These are phyloP conservation scores for Aspergillus bridgeri DNA, from an alignment of 495 filamentous ascomycete genomes.

Conservation along the genomic window DNA sequence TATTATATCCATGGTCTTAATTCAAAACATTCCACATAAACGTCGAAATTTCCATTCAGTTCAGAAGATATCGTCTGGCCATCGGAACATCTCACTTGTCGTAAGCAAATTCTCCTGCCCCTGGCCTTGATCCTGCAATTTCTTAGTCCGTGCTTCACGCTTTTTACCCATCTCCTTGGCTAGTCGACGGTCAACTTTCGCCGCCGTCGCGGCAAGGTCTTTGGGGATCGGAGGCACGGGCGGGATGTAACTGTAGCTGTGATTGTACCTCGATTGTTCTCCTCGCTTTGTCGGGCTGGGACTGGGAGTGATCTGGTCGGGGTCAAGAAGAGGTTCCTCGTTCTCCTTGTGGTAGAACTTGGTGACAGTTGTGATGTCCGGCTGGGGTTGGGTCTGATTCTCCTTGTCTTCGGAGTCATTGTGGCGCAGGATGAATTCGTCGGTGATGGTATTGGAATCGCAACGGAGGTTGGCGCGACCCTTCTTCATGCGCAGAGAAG, in stretches of 20 bases:
- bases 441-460: slow-evolving; percentile 10
- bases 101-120: background rate
- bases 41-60: no score
- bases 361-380: background rate
- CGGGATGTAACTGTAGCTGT: slow-evolving; percentile 29
- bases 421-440: background rate
- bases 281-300: slow-evolving; percentile 22
- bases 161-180: slow-evolving; percentile 26
- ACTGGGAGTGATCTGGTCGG: slow-evolving; percentile 1
- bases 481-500: slow-evolving; percentile 26
- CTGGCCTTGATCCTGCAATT: background rate
- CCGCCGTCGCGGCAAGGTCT: slow-evolving; percentile 34
- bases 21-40: no score
- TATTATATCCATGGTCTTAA: background rate
- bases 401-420: slow-evolving; percentile 14
- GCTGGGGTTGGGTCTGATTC: slow-evolving; percentile 6
- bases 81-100: slow-evolving; percentile 25
- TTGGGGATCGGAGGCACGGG: slow-evolving; percentile 45
- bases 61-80: slow-evolving; percentile 50
- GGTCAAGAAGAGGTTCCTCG: background rate
- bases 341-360: background rate
- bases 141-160: slow-evolving; percentile 1
- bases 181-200: slow-evolving; percentile 25
- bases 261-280: slow-evolving; percentile 18
- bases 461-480: slow-evolving; percentile 26